phyloP scores from a whole-genome alignment of 768 basidiomycete species.

The Omphalotus guepiniiformis region DNA sequence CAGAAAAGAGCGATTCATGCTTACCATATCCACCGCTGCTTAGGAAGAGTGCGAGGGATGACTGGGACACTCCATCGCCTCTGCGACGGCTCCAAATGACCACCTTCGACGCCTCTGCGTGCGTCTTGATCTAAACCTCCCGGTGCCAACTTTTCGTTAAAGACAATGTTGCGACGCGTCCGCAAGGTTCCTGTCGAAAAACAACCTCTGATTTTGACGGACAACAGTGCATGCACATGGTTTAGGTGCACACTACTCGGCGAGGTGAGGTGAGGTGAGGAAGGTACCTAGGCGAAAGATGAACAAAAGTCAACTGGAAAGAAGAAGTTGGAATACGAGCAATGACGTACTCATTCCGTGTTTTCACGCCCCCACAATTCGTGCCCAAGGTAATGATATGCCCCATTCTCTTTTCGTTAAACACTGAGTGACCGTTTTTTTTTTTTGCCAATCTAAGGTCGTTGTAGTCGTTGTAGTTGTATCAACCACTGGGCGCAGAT shows the following conservation, averaged over 20 bases:
- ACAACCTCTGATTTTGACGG: conserved; percentile 98
- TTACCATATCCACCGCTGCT: conserved; percentile 93
- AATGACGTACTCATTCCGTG: conserved; percentile 79
- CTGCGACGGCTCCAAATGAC: conserved; percentile 88
- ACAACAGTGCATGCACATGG: conserved; percentile 99
- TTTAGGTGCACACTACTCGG: conserved; percentile 86
- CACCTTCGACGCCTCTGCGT: conserved; percentile 91
- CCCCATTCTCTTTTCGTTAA: no score
- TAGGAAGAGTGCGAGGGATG: conserved; percentile 92
- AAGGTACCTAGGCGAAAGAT: conserved; percentile 64
- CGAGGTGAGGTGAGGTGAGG: conserved; percentile 92
- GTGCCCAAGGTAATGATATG: no score
- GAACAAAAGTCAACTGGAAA: conserved; percentile 1
- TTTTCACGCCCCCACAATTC: conserved; percentile 91
- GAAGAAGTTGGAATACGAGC: conserved; percentile 14
- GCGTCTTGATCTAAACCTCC: conserved; percentile 98
- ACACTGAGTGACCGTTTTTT: no score
- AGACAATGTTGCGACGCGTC: conserved; percentile 95
- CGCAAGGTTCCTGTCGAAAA: conserved; percentile 93
- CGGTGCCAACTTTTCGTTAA: conserved; percentile 90
- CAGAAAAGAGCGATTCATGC: conserved; percentile 21
- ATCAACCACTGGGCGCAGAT: conserved; percentile 1
- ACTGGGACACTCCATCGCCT: conserved; percentile 99
- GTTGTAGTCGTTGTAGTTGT: conserved; percentile 7
- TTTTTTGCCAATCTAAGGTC: conserved; percentile 84